Evolutionary conservation across 306 rosid species (phyloP).

Genomic region (Vigna angularis): DNA sequence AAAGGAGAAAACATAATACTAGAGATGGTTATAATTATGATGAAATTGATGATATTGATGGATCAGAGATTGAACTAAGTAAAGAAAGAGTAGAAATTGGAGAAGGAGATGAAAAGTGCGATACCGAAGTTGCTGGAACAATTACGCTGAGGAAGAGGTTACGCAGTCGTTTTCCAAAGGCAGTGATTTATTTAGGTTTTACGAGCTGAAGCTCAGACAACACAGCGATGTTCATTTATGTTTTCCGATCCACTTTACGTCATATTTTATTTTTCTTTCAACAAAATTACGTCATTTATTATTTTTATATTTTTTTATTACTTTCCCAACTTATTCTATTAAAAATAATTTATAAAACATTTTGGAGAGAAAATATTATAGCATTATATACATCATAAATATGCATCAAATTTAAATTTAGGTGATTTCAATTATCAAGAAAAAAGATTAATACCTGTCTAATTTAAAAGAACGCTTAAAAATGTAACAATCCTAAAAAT

Average conservation of each 20-base stretch:
- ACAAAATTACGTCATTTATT: neutral
- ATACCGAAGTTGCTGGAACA: constrained; percentile 8
- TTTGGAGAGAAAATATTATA: no score
- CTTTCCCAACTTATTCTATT: no score
- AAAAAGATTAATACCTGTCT: no score
- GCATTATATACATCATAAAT: no score
- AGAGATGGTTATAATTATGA: neutral
- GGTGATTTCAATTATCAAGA: no score
- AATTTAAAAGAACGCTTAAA: no score
- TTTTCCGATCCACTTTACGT: constrained; percentile 28
- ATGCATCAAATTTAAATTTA: no score
- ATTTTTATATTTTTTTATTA: no score
- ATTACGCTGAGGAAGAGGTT: constrained; percentile 11
- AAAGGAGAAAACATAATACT: neutral
- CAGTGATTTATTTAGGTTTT: constrained; percentile 24
- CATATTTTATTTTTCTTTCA: neutral
- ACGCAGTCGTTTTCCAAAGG: constrained; percentile 1
- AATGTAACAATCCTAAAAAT: no score
- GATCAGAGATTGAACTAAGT: neutral
- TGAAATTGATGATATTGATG: neutral
- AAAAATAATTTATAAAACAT: no score
- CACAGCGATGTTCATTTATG: neutral
- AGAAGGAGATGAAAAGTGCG: neutral
- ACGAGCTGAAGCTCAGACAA: neutral
- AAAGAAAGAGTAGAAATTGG: neutral